A percentile compares a stretch with the other conserved stretches of the same genome.
Evolutionary conservation across 805 yeast species (phyloP).

Genomic region (Diddensiella caesifluorescens): DNA sequence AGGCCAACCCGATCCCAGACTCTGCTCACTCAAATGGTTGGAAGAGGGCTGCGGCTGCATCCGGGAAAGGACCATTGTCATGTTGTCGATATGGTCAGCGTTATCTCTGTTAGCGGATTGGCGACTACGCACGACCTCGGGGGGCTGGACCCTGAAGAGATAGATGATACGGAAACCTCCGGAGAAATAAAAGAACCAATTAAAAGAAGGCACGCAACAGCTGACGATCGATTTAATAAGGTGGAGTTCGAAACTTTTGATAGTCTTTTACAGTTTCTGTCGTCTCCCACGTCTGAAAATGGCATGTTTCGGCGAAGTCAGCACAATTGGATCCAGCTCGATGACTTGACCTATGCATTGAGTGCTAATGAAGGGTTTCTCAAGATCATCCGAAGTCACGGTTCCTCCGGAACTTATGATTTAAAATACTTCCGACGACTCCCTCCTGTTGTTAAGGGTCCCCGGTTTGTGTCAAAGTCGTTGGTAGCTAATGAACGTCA

Average conservation of each 20-base stretch:
- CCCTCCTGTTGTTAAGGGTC: not conserved
- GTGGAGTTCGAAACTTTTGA: constrained; percentile 11
- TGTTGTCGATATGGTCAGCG: constrained; percentile 71
- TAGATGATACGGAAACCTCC: not conserved
- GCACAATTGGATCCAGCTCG: constrained; percentile 14
- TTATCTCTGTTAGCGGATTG: constrained; percentile 43
- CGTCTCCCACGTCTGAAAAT: not conserved
- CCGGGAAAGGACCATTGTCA: constrained; percentile 61
- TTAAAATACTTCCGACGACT: constrained; percentile 5
- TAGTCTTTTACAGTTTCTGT: constrained; percentile 11
- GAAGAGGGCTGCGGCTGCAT: constrained; percentile 73
- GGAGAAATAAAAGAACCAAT: not conserved
- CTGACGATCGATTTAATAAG: not conserved
- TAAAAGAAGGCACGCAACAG: not conserved
- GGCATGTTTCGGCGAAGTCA: constrained; percentile 7
- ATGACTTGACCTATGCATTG: constrained; percentile 6
- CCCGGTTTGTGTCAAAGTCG: not conserved
- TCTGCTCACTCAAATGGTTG: constrained; percentile 79
- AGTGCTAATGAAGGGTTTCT: constrained; percentile 13
- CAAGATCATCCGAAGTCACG: constrained; percentile 1
- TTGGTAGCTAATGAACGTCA: constrained; percentile 3
- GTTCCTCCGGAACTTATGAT: constrained; percentile 5
- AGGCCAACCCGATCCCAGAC: constrained; percentile 77
- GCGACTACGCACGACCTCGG: constrained; percentile 49
- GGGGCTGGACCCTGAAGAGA: constrained; percentile 19